Conservation (phyloP, 148 eudicot species). For the Gaultheria prostrata region DNA sequence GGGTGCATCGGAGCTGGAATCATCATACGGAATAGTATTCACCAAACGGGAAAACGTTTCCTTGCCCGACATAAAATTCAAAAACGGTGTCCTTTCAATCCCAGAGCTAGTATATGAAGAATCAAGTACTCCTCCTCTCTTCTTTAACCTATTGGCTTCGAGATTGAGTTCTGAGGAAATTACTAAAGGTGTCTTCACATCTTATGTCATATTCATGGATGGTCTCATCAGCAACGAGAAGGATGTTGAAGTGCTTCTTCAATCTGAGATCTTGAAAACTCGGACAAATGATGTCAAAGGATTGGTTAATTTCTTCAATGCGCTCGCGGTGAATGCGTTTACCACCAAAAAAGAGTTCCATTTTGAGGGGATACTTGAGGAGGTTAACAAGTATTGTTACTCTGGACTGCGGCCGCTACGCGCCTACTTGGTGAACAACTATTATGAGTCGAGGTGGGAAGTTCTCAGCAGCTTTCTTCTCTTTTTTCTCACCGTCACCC, state of each 20-base stretch:
- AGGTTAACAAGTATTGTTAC: neutral
- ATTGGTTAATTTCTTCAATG: neutral
- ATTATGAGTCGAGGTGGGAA: neutral
- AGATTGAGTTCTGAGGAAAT: neutral
- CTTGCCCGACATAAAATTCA: neutral
- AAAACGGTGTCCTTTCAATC: neutral
- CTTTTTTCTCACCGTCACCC: neutral
- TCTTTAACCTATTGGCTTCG: neutral
- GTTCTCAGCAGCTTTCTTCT: neutral
- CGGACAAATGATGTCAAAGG: neutral
- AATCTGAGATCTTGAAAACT: neutral
- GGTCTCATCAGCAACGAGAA: neutral
- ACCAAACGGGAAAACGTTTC: neutral
- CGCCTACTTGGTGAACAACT: neutral
- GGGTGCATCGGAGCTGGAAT: neutral
- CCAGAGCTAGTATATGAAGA: neutral
- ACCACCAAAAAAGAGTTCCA: neutral
- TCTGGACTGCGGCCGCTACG: neutral
- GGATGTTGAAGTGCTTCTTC: neutral
- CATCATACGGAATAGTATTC: neutral
- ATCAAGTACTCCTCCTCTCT: neutral
- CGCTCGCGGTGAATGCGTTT: neutral
- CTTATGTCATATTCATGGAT: neutral
- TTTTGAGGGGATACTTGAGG: neutral
- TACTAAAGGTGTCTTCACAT: neutral